These are phyloP conservation scores for Coprinopsis marcescibilis DNA, from an alignment of 768 basidiomycete species.

Conservation along the genomic window DNA sequence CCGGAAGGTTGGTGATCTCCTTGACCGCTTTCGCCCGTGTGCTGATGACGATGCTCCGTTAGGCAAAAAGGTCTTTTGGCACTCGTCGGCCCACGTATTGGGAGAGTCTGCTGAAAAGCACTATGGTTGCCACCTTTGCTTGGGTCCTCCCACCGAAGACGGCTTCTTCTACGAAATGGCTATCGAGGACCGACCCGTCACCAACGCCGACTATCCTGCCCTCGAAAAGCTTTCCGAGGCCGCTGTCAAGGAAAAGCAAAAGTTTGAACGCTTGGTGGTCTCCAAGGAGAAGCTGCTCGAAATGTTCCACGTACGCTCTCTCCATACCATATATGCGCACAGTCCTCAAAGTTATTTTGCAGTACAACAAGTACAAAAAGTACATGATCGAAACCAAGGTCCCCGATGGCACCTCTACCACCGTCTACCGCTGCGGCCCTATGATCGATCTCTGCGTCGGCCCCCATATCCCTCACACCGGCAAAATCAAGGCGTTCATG, in stretches of 20 bases:
- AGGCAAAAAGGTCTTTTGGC: slow-evolving; percentile 99
- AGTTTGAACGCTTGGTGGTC: slow-evolving; percentile 90
- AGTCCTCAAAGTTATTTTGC: slow-evolving; percentile 9
- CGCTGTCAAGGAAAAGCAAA: slow-evolving; percentile 94
- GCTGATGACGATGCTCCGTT: too few species aligned
- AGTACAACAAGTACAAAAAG: slow-evolving; percentile 99
- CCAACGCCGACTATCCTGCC: slow-evolving; percentile 76
- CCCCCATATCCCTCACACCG: slow-evolving; percentile 97
- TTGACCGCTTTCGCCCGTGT: too few species aligned
- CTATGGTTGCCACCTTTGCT: slow-evolving; percentile 94
- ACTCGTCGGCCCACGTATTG: slow-evolving; percentile 96
- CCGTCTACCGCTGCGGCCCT: slow-evolving; percentile 97
- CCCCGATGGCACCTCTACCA: slow-evolving; percentile 92
- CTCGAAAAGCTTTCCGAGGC: slow-evolving; percentile 85
- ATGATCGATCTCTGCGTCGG: slow-evolving; percentile 98
- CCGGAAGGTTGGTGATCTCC: slow-evolving; percentile 66
- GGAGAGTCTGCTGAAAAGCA: slow-evolving; percentile 95
- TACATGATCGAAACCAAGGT: slow-evolving; percentile 95
- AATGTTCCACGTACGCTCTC: slow-evolving; percentile 80
- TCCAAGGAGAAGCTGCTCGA: slow-evolving; percentile 93
- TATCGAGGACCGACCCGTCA: slow-evolving; percentile 77
- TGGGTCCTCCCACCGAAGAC: slow-evolving; percentile 95
- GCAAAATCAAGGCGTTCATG: slow-evolving; percentile 96
- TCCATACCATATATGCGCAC: not conserved
- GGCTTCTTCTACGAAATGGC: slow-evolving; percentile 99